Conservation (phyloP, 352 stramenopile species). For the Globisporangium nunn region DNA sequence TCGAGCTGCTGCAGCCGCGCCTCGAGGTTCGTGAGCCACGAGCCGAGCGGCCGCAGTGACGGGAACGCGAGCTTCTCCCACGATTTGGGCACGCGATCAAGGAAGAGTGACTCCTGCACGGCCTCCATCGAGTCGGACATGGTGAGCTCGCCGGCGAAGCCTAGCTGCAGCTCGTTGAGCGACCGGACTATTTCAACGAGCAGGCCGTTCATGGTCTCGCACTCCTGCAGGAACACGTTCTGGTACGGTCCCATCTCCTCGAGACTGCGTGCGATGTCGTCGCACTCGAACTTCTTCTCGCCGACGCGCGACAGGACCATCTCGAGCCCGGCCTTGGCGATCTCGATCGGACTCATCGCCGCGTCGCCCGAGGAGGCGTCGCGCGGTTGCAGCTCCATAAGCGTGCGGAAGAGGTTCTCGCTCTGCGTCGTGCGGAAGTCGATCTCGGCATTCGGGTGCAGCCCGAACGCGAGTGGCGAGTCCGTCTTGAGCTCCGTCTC, state of each 20-base stretch:
- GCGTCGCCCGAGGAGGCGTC: slow-evolving; percentile 84
- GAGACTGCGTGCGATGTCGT: slow-evolving; percentile 91
- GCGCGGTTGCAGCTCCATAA: slow-evolving; percentile 94
- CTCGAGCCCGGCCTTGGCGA: slow-evolving; percentile 86
- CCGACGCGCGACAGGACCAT: slow-evolving; percentile 93
- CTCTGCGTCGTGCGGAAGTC: slow-evolving; percentile 97
- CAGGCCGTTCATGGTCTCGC: slow-evolving; percentile 95
- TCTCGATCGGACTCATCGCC: slow-evolving; percentile 87
- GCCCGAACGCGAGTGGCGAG: slow-evolving; percentile 95
- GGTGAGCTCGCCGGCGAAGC: slow-evolving; percentile 95
- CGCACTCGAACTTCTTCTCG: slow-evolving; percentile 97
- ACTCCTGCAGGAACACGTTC: slow-evolving; percentile 98
- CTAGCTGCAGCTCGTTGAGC: slow-evolving; percentile 94
- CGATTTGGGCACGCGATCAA: slow-evolving; percentile 88
- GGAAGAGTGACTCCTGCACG: slow-evolving; percentile 91
- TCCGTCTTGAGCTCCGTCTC: slow-evolving; percentile 94
- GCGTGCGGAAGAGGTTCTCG: slow-evolving; percentile 92
- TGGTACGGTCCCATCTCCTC: slow-evolving; percentile 94
- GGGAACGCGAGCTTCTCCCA: slow-evolving; percentile 96
- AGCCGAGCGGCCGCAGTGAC: slow-evolving; percentile 84
- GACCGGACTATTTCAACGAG: slow-evolving; percentile 93
- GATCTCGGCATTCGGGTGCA: slow-evolving; percentile 98
- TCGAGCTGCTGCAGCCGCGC: slow-evolving; percentile 91
- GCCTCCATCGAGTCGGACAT: slow-evolving; percentile 98
- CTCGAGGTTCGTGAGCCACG: slow-evolving; percentile 93